phyloP scores from a whole-genome alignment of 306 rosid species.

The Malus asiatica region DNA sequence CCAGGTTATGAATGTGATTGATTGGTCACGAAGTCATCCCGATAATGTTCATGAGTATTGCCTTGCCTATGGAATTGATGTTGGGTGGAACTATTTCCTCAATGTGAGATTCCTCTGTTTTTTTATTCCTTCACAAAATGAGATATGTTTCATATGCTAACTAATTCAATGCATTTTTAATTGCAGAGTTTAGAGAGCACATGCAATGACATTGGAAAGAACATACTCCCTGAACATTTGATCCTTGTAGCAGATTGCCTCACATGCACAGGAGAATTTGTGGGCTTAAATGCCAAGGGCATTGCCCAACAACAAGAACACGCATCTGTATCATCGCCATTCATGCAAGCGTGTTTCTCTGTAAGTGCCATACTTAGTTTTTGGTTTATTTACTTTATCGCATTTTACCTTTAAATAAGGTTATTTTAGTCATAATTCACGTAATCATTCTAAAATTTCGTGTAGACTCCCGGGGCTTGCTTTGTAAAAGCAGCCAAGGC shows the following conservation, averaged over 20 bases:
- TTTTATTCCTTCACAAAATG: conserved; percentile 2
- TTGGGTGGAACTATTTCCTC: conserved; percentile 69
- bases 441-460: conserved; percentile 24
- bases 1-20: conserved; percentile 63
- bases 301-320: conserved; percentile 53
- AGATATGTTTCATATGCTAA: conserved; percentile 8
- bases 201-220: conserved; percentile 67
- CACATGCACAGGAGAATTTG: conserved; percentile 82
- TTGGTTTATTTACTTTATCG: background rate
- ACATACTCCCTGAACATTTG: conserved; percentile 71
- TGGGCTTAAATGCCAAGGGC: conserved; percentile 78
- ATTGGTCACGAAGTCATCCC: conserved; percentile 95
- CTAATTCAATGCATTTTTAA: conserved; percentile 15
- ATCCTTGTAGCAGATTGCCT: conserved; percentile 62
- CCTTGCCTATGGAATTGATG: conserved; percentile 65
- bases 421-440: conserved; percentile 7
- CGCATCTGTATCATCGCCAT: conserved; percentile 66
- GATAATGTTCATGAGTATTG: conserved; percentile 62
- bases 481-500: conserved; percentile 88
- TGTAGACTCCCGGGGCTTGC: conserved; percentile 78
- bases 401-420: background rate
- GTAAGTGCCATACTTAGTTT: conserved; percentile 47
- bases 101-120: conserved; percentile 36
- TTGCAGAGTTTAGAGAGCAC: conserved; percentile 71
- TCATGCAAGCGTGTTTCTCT: conserved; percentile 91